A percentile compares a stretch with the other conserved stretches of the same genome.
Conservation (phyloP, 2,329 filamentous ascomycete genomes). For the Apiospora marii region DNA sequence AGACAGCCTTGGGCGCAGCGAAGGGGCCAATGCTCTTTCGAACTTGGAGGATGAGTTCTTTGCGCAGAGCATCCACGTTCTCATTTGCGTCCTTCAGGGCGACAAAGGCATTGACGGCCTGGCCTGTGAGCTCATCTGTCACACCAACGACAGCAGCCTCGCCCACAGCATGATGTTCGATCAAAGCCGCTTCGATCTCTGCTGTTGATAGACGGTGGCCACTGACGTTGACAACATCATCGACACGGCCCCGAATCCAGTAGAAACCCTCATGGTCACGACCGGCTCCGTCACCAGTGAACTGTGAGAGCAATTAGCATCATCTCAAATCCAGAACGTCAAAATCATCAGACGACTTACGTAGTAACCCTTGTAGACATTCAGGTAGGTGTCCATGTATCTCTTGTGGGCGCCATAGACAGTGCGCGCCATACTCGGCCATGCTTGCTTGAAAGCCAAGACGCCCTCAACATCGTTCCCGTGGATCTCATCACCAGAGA, state of each 20-base stretch:
- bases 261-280: constrained; percentile 99
- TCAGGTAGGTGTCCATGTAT: constrained; percentile 98
- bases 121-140: constrained; percentile 90
- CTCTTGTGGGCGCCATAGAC: constrained; percentile 98
- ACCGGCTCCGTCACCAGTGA: constrained; percentile 92
- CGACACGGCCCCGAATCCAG: constrained; percentile 98
- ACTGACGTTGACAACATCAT: constrained; percentile 98
- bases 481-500: constrained; percentile 89
- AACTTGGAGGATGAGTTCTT: constrained; percentile 93
- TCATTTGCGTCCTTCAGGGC: constrained; percentile 87
- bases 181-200: constrained; percentile 95
- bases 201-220: constrained; percentile 96
- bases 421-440: constrained; percentile 98
- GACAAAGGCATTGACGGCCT: constrained; percentile 97
- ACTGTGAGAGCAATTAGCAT: constrained; percentile 55
- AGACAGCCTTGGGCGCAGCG: constrained; percentile 93
- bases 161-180: constrained; percentile 89
- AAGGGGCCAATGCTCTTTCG: constrained; percentile 98
- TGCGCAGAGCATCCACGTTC: constrained; percentile 79
- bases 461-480: constrained; percentile 98
- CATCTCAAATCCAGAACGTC: not conserved
- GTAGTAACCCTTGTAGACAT: constrained; percentile 98
- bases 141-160: constrained; percentile 97
- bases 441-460: constrained; percentile 94
- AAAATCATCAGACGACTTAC: constrained; percentile 60